Base-by-base conservation (phyloP, 202 grass and related monocot genomes). In the Carex arenaria region DNA sequence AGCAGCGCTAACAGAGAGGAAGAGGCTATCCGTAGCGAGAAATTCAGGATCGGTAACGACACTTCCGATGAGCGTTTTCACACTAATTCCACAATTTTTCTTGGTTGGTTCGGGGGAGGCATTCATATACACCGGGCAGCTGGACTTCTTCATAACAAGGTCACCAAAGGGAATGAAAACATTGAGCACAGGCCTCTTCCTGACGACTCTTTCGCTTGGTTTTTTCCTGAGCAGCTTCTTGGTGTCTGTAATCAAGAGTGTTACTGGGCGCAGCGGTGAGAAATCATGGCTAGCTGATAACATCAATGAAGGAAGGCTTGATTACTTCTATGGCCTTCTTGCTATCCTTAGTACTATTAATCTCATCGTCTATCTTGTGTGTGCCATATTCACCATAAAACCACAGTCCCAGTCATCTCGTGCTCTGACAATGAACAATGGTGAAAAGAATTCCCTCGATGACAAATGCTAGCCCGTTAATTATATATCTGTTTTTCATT, bases 151-250 rank as follows among this genome's bases (percentile, higher is more conserved):
- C 92, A 94, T 98, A 80, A 94, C 92, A 13, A 79, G 90, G 60
- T 98, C 95, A 14, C 95, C 95, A 19, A 94, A 93, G 76, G 77
- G 95, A 64, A 98, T 98, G 95, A 98, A 98, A 86, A 98, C 95
- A 34, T 94, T 98, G 90, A 98, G 90, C 92, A 98, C 95, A 0
- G 92, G 95, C 2, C 86, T 98, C 11, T 98, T 87, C 81, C 87
- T 98, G 67, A 87, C 95, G 9, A 98, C 95, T 31, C 84, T 98
- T 42, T 93, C 95, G 11, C 85, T 98, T 4, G 95, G 95, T 13
- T 98, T 98, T 86, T 98, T 94, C 74, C 64, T 91, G 70, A 98
- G 95, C 78, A 98, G 90, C 84, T 90, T 89, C 60, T 81, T 94
- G 62, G 95, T 98, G 11, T 94, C 90, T 7, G 67, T 93, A 43